Conservation (phyloP, 176 grass and related monocot genomes). For the Elaeis guineensis region DNA sequence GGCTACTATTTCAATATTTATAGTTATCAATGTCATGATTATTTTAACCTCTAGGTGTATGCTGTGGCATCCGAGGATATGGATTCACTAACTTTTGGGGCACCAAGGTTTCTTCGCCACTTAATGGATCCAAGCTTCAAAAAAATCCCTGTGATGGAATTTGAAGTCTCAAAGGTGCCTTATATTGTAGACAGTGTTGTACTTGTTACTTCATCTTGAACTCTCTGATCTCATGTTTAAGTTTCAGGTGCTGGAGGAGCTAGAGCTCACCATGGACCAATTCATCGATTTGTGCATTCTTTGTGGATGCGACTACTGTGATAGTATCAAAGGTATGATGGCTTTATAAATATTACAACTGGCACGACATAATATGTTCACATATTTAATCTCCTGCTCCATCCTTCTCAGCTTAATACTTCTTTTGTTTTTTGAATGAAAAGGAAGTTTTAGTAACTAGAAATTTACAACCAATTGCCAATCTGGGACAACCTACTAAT, state of each 20-base stretch:
- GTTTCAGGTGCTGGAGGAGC: constrained; percentile 80
- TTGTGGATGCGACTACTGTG: constrained; percentile 90
- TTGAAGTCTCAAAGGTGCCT: constrained; percentile 70
- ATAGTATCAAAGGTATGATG: constrained; percentile 68
- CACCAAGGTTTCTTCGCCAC: constrained; percentile 77
- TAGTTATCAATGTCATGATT: constrained; percentile 14
- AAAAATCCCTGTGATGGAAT: constrained; percentile 79
- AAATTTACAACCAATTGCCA: too few relatives aligned
- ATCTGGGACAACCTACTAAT: too few relatives aligned
- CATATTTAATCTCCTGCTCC: too few relatives aligned
- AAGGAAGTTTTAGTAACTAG: too few relatives aligned
- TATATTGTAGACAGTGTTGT: not conserved
- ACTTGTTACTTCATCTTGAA: not conserved
- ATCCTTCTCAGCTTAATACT: too few relatives aligned
- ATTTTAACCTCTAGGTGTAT: constrained; percentile 47
- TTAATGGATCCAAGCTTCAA: constrained; percentile 76
- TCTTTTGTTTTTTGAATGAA: too few relatives aligned
- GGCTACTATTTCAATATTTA: not conserved
- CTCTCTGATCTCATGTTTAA: not conserved
- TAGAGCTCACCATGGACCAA: constrained; percentile 83
- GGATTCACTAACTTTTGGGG: constrained; percentile 82
- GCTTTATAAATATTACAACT: not conserved
- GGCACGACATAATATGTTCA: too few relatives aligned
- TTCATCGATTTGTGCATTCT: constrained; percentile 93
- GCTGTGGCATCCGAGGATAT: constrained; percentile 94